Evolutionary conservation across 257 asterid species (phyloP), one percentile per base, ranked within the genome.

Genomic region (Avicennia marina): DNA sequence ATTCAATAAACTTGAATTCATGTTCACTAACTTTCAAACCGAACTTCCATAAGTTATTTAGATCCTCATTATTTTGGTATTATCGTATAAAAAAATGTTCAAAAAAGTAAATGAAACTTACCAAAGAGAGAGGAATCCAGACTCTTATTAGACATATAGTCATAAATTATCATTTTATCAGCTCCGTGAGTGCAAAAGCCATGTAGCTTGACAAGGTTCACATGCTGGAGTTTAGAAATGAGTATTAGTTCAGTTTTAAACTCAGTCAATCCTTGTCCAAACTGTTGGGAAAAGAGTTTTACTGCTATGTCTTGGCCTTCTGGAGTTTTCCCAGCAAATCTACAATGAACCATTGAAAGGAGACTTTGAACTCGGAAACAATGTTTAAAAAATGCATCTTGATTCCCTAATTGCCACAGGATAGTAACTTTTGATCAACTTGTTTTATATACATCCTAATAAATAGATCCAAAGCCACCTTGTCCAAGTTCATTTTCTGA

Each of bases 101-200:
- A 2, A 29, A 29, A 29, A 55, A 58, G 48, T 11, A 59, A 33
- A 60, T 19, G 58, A 5, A 1, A 52, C 75, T 65, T 6, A 78
- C 83, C 56, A 24, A 78, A 81, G 53, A 83, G 82, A 56, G 71
- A 77, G 63, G 70, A 73, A 51, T 86, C 94, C 2, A 86, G 78
- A 64, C 95, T 82, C 43, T 72, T 83, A 72, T 83, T 83, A 4
- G 59, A 76, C 91, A 85, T 75, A 50, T 71, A 85, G 22, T 85
- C 86, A 25, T 80, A 85, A n/a, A 82, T 63, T 19, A 80, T 62
- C 81, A 82, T 78, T 41, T 72, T 82, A 45, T 86, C 87, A 11
- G 76, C 81, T 58, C 68, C 80, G 34, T 63, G 82, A 51, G 75
- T 44, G 72, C 89, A 72, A 17, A 75, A 80, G 10, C 93, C 93